Percentiles rank a stretch among this genome's conserved stretches.
These are phyloP conservation scores for Trichoderma koningiopsis DNA, from an alignment of 2,329 filamentous ascomycete genomes.

Conservation along the genomic window DNA sequence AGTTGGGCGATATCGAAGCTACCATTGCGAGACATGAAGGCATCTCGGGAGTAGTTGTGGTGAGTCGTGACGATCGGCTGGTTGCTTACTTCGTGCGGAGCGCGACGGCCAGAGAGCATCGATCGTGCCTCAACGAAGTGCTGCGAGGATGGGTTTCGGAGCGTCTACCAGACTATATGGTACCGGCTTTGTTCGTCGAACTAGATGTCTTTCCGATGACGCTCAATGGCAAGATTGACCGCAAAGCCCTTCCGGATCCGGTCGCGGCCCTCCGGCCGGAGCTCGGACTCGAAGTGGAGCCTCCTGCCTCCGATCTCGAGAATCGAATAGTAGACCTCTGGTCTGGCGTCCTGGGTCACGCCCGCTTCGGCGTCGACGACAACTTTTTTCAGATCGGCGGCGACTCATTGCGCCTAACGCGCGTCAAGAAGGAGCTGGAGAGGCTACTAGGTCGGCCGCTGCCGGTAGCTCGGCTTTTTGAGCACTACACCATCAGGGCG, in stretches of 20 bases:
- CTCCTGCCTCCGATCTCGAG: no score
- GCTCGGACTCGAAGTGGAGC: no score
- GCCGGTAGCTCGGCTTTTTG: no score
- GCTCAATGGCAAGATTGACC: slow-evolving; percentile 29
- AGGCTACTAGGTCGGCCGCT: slow-evolving; percentile 15
- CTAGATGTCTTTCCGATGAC: slow-evolving; percentile 27
- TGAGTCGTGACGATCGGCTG: no score
- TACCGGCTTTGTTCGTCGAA: slow-evolving; percentile 28
- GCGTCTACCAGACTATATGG: no score
- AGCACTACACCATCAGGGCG: no score
- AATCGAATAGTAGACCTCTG: no score
- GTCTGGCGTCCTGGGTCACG: slow-evolving; percentile 27
- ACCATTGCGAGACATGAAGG: slow-evolving; percentile 25
- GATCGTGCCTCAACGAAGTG: no score
- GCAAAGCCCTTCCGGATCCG: slow-evolving; percentile 29
- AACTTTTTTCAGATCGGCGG: slow-evolving; percentile 32
- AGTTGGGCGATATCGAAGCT: slow-evolving; percentile 31
- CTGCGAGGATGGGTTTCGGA: no score
- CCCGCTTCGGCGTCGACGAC: slow-evolving; percentile 27
- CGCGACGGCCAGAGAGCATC: no score
- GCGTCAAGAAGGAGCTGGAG: slow-evolving; percentile 27
- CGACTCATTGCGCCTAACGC: slow-evolving; percentile 29
- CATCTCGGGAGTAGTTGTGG: no score
- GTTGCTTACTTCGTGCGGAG: no score
- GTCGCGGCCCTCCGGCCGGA: neutral